Percentiles rank a stretch among this genome's conserved stretches.
Evolutionary conservation across 2,329 filamentous ascomycete genomes (phyloP).

Genomic region (Erysiphe pisi): DNA sequence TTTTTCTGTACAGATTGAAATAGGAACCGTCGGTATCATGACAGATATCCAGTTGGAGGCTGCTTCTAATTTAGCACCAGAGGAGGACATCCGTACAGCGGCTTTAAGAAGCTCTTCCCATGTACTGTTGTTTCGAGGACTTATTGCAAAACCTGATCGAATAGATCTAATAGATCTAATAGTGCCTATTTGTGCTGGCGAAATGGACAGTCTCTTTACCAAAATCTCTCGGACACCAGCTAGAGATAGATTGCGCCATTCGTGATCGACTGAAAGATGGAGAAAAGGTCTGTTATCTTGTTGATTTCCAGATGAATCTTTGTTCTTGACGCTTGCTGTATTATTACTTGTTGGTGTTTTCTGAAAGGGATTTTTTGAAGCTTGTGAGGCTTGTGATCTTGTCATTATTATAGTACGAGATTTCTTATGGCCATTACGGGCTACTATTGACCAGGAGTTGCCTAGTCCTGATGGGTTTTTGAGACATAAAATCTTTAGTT

Average conservation of each 20-base stretch:
- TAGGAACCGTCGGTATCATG: not conserved
- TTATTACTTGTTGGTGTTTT: too few relatives aligned
- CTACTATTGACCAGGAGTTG: not conserved
- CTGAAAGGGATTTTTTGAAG: too few relatives aligned
- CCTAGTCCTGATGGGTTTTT: not conserved
- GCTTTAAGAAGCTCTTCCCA: not conserved
- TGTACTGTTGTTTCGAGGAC: not conserved
- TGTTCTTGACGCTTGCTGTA: too few relatives aligned
- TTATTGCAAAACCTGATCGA: not conserved
- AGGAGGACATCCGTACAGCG: not conserved
- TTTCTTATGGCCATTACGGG: not conserved
- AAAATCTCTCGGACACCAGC: slow-evolving; percentile 9
- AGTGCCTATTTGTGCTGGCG: not conserved
- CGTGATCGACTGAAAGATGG: too few relatives aligned
- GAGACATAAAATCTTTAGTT: not conserved
- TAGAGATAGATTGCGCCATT: not conserved
- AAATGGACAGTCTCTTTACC: not conserved
- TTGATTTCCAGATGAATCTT: too few relatives aligned
- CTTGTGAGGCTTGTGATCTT: not conserved
- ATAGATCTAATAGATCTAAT: not conserved
- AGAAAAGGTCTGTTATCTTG: too few relatives aligned
- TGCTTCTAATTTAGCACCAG: not conserved
- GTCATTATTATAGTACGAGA: not conserved
- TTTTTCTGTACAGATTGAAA: not conserved
- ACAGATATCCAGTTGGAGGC: not conserved